Evolutionary conservation across 306 rosid genomes (phyloP).

Genomic region (Sicyos baderoa): DNA sequence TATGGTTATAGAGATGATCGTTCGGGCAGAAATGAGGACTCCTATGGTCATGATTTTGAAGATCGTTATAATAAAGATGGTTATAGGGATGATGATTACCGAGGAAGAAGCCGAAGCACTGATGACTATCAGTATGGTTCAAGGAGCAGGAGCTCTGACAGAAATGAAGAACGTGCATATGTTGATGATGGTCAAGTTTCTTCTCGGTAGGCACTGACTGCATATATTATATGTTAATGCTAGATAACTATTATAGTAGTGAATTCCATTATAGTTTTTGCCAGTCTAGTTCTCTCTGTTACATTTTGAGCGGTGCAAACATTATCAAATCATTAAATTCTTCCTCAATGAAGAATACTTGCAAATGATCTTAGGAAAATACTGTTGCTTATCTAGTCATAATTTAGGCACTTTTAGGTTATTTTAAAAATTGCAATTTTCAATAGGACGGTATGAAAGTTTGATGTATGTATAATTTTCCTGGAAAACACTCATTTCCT

Average conservation of each 20-base stretch:
- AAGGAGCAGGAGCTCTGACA: conserved; percentile 77
- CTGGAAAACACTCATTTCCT: background rate
- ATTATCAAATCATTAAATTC: too few species aligned
- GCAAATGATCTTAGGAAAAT: too few species aligned
- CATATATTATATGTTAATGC: background rate
- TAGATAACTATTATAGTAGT: background rate
- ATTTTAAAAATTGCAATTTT: too few species aligned
- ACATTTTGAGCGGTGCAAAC: too few species aligned
- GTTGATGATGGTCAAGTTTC: conserved; percentile 75
- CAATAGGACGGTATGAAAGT: background rate
- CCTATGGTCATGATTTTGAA: conserved; percentile 57
- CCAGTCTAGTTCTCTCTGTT: background rate
- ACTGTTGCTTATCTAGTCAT: too few species aligned
- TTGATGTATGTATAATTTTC: background rate
- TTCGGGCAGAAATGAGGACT: conserved; percentile 36
- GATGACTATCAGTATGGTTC: conserved; percentile 57
- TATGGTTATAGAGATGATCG: conserved; percentile 69
- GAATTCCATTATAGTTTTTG: conserved; percentile 3
- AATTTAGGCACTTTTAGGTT: too few species aligned
- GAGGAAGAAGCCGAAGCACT: conserved; percentile 70
- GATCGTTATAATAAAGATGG: conserved; percentile 57
- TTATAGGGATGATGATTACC: conserved; percentile 66
- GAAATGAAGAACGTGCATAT: conserved; percentile 50
- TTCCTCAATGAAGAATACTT: too few species aligned
- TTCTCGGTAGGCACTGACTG: conserved; percentile 46